Base-by-base conservation (phyloP, 2,329 filamentous ascomycete genomes). In the Aspergillus brunneoviolaceus region DNA sequence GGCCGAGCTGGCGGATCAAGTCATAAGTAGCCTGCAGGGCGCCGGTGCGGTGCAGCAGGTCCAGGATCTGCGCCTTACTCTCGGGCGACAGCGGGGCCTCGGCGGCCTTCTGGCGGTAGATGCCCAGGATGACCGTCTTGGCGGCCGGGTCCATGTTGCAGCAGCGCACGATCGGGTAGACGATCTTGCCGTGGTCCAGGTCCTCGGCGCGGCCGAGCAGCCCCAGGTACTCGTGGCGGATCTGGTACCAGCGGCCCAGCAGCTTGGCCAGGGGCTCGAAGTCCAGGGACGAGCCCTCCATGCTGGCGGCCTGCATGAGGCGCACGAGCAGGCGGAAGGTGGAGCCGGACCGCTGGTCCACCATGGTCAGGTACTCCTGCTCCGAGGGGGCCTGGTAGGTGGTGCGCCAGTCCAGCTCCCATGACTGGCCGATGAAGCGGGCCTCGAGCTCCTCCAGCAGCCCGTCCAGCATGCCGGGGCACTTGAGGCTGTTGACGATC, bases 141-240 rank as follows among this genome's bases (percentile, higher is more conserved):
- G 52, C 50, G 7, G 39, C 31, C 16, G 60, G 45, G 45, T 59
- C 57, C 10, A 56, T 2, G 39, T 56, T 51, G 54, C 57, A 58
- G 61, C 55, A 57, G 47, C 68, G 57, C 21, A 77, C 70, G 5
- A 79, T 59, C 1, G 73, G 68, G 10, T 76, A 69, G 0, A 73
- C 74, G 59, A 69, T 70, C 63, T 80, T 79, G 2, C 76, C 76
- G 58, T 79, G 75, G 53, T 76, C 74, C 0, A 79, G 58, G 57
- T 79, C 77, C 55, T 78, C 76, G 57, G 70, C 73, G 51, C 49
- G n/a, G 4, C 23, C 25, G 19, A 57, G 60, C 7, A 71, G 58
- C 31, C 67, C 69, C 55, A 65, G 55, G 31, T 69, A 69, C 31
- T 71, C 69, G 51, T 70, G 64, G 23, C 69, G 64, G 49, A 69